These are phyloP conservation scores for Linum usitatissimum DNA, from an alignment of 345 rosid species.

Conservation along the genomic window DNA sequence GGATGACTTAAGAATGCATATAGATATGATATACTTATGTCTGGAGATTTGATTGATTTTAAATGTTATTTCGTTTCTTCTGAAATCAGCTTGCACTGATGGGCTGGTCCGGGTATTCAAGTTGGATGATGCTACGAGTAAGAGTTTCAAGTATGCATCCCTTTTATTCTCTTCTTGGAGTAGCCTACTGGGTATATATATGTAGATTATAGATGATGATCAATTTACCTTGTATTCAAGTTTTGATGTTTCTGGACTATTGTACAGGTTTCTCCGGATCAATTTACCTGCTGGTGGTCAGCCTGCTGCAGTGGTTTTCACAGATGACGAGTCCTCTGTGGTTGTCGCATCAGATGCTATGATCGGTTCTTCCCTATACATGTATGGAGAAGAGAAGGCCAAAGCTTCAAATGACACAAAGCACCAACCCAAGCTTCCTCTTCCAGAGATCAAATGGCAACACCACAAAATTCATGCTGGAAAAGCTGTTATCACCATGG, in stretches of 20 bases:
- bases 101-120: slow-evolving; percentile 78
- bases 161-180: neutral
- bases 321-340: slow-evolving; percentile 67
- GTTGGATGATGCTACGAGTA: slow-evolving; percentile 88
- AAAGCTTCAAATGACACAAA: slow-evolving; percentile 38
- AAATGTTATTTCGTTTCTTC: slow-evolving; percentile 2
- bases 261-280: slow-evolving; percentile 61
- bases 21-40: too few relatives aligned
- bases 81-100: slow-evolving; percentile 69
- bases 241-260: neutral
- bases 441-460: slow-evolving; percentile 80
- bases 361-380: slow-evolving; percentile 60
- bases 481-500: slow-evolving; percentile 47
- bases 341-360: slow-evolving; percentile 59
- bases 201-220: neutral
- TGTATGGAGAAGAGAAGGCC: slow-evolving; percentile 80
- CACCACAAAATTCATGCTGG: slow-evolving; percentile 66
- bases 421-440: slow-evolving; percentile 69
- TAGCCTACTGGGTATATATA: neutral
- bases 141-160: slow-evolving; percentile 76
- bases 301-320: slow-evolving; percentile 65
- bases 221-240: neutral
- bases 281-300: slow-evolving; percentile 83
- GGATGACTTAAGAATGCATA: too few relatives aligned
- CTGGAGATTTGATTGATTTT: neutral